phyloP scores from a whole-genome alignment of 2,329 filamentous ascomycete species.

The Tolypocladium sp. region DNA sequence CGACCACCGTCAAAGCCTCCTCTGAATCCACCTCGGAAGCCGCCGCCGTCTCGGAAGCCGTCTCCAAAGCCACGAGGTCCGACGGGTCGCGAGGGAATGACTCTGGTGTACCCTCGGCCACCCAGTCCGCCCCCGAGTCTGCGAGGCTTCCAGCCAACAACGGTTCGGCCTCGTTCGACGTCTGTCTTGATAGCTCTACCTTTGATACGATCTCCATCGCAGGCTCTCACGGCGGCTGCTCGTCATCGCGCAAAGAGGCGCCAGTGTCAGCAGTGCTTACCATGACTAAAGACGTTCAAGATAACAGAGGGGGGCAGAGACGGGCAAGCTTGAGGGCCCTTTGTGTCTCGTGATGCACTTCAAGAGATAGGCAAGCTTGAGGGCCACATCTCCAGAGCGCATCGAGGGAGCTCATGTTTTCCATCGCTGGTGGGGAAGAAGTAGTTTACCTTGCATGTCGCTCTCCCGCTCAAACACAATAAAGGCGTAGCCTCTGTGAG shows the following conservation, averaged over 20 bases:
- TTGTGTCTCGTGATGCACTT: conserved; percentile 35
- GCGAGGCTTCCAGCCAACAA: conserved; percentile 86
- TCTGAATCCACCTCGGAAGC: conserved; percentile 35
- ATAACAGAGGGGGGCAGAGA: conserved; percentile 27
- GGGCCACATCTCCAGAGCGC: conserved; percentile 27
- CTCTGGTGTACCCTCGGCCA: conserved; percentile 86
- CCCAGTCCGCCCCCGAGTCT: conserved; percentile 88
- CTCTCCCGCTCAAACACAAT: conserved; percentile 95
- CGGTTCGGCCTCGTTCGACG: conserved; percentile 89
- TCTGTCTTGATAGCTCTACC: conserved; percentile 89
- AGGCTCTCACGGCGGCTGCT: conserved; percentile 80
- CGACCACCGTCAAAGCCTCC: conserved; percentile 34
- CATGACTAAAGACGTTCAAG: conserved; percentile 19
- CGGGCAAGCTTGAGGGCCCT: conserved; percentile 50
- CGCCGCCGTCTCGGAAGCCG: conserved; percentile 38
- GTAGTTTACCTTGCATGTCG: conserved; percentile 90
- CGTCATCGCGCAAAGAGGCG: conserved; percentile 46
- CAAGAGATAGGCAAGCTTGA: conserved; percentile 31
- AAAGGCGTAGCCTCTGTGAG: conserved; percentile 88
- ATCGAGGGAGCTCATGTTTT: conserved; percentile 7
- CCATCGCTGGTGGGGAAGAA: conserved; percentile 20
- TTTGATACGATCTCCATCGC: conserved; percentile 86
- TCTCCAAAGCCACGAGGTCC: conserved; percentile 51
- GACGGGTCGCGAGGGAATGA: conserved; percentile 61
- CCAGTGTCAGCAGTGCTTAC: conserved; percentile 63